Base-by-base conservation (phyloP, 2,329 filamentous ascomycete genomes). In the Botryotinia convoluta region DNA sequence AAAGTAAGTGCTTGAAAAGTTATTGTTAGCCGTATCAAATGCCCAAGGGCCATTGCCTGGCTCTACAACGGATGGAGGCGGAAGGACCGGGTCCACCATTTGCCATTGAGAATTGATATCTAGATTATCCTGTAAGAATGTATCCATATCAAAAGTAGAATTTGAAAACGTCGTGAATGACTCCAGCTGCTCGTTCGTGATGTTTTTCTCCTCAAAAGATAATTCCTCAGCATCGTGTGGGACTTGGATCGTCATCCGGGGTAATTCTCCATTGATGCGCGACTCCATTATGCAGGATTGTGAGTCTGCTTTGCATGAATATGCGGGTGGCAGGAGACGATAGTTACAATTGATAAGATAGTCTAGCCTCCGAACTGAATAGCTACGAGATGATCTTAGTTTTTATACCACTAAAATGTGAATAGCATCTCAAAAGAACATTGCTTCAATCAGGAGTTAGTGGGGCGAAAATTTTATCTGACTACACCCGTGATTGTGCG, bases 381-480 rank as follows among this genome's bases (percentile, higher is more conserved):
- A 39, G 5, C 18, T 65, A 37, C 22, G 32, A 20, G 42, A 48
- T 4, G 10, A 65, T 65, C 42, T 65, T 29, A 26, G 29, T 48
- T 65, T 65, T 26, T 32, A 35, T 65, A 29, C 35, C 35, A n/a
- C 14, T n/a, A 20, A 51, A 12, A 45, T 16, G 32, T 67, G 32
- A 67, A 51, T 39, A 35, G 35, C 42, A 29, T 54, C 35, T 68
- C 22, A 14, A 26, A 10, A 26, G 35, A 68, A 39, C n/a, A n/a
- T 26, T 39, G 26, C 45, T 37, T 68, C 64, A 54, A 54, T 67
- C 22, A 51, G 32, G 45, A 20, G 22, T 39, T 68, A 42, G 65
- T 69, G 65, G 65, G 48, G 65, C 37, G 37, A 69, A 57, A 44
- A 57, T 69, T 69, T 69, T 42, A 69, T 68, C 65, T 42, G 35